These are phyloP conservation scores for Leptoxyphium fumago DNA, from an alignment of 2,329 filamentous ascomycete genomes.

Conservation along the genomic window DNA sequence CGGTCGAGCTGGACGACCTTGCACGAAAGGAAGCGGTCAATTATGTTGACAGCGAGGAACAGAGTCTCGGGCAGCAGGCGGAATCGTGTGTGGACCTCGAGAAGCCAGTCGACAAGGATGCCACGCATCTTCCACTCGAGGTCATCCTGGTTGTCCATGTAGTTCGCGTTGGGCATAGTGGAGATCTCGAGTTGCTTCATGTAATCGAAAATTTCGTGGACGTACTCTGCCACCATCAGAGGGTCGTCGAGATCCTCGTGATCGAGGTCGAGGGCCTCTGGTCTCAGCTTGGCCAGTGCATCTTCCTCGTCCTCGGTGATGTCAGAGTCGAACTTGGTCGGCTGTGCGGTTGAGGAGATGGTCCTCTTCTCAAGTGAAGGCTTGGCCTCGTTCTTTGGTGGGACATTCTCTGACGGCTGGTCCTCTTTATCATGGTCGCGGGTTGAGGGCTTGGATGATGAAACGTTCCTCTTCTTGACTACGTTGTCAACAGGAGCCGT, in stretches of 20 bases:
- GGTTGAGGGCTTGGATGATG: conserved; percentile 35
- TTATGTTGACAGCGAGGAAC: conserved; percentile 94
- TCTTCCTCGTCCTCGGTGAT: conserved; percentile 17
- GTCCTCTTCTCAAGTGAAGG: conserved; percentile 34
- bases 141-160: conserved; percentile 90
- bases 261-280: conserved; percentile 52
- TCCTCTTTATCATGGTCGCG: conserved; percentile 37
- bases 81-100: conserved; percentile 96
- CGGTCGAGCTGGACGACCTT: conserved; percentile 95
- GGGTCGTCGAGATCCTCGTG: conserved; percentile 83
- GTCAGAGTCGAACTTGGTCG: conserved; percentile 16
- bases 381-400: conserved; percentile 37
- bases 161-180: conserved; percentile 76
- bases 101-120: conserved; percentile 93
- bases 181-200: conserved; percentile 69
- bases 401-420: conserved; percentile 43
- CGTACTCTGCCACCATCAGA: conserved; percentile 95
- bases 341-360: conserved; percentile 19
- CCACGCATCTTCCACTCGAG: conserved; percentile 98
- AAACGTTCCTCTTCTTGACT: conserved; percentile 53
- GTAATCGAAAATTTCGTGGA: conserved; percentile 94
- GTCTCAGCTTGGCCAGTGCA: conserved; percentile 22
- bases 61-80: conserved; percentile 89
- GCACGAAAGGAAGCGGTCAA: conserved; percentile 89
- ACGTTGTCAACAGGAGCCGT: conserved; percentile 49